Base-by-base conservation (phyloP, 2,329 filamentous ascomycete species). In the Talaromyces sp. region DNA sequence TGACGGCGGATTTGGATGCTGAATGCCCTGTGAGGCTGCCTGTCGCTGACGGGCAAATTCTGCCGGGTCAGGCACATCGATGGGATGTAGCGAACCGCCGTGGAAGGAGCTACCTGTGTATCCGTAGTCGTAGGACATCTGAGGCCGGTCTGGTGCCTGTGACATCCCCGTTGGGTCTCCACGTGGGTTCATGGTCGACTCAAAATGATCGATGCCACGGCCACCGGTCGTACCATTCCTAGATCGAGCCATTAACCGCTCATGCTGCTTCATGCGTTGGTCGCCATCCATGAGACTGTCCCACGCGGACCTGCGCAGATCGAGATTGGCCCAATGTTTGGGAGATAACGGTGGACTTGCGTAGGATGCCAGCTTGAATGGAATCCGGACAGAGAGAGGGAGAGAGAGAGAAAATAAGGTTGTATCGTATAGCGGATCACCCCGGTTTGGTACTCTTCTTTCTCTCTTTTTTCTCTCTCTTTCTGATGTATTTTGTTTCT, bases 181-280 rank as follows among this genome's bases (percentile, higher is more conserved):
- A 63, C 70, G 66, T 62, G 71, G 62, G 43, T 66, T 54, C 47
- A 66, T 65, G 51, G 65, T 53, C 53, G 70, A 65, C 53, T 72
- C 66, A 59, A 73, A 72, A 36, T 65, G 64, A 57, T 73, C 70
- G 75, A 64, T 80, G 79, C 65, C 75, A 71, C 66, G 75, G 66
- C 70, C 73, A 75, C 80, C 73, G 48, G 79, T 72, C 56, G 79
- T 66, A 71, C 70, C 78, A 80, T 73, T 70, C 54, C 64, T 62
- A 60, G 68, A 60, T 55, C 61, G 65, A 52, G 68, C 63, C 68
- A 84, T 80, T 76, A 87, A 86, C 74, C 82, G 80, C 75, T 89
- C 88, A 82, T 88, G 84, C 79, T 88, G 87, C 82, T 88, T 87
- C 79, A 86, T 82, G 69, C 85, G 85, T 75, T 83, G 84, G 78